A percentile compares a stretch with the other conserved stretches of the same genome.
Conservation (phyloP, 768 basidiomycete species). For the Rhizopogon roseolus region DNA sequence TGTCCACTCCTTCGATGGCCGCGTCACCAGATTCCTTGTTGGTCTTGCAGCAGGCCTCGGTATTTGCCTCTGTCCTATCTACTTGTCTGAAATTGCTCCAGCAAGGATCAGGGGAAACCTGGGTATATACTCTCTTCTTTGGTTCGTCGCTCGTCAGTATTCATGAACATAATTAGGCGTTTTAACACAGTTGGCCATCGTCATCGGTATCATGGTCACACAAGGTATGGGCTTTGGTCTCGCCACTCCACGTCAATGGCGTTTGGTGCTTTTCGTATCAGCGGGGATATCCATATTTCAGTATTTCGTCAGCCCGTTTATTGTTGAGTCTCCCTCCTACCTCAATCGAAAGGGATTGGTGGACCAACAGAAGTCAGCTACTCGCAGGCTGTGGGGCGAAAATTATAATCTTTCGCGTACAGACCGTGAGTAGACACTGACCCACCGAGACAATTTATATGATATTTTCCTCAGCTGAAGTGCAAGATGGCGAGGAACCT, state of each 20-base stretch:
- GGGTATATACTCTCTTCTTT: conserved; percentile 36
- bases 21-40: conserved; percentile 46
- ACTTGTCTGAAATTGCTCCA: conserved; percentile 82
- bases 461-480: conserved; percentile 14
- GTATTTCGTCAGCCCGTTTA: conserved; percentile 43
- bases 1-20: not conserved
- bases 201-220: conserved; percentile 83
- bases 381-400: conserved; percentile 52
- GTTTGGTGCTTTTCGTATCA: conserved; percentile 64
- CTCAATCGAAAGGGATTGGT: conserved; percentile 44
- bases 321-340: conserved; percentile 74
- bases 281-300: conserved; percentile 51
- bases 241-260: conserved; percentile 67
- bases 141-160: not conserved
- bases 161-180: conserved; percentile 44
- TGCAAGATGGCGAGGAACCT: conserved; percentile 19
- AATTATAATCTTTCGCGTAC: conserved; percentile 21
- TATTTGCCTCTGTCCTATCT: conserved; percentile 78
- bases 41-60: conserved; percentile 73
- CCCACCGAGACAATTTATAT: not conserved
- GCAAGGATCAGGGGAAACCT: conserved; percentile 67
- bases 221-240: conserved; percentile 71
- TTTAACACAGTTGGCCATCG: conserved; percentile 77
- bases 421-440: conserved; percentile 14
- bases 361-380: conserved; percentile 43